A percentile compares a stretch with the other conserved stretches of the same genome.
phyloP scores from a whole-genome alignment of 257 asterid species.

The Fraxinus anomala region DNA sequence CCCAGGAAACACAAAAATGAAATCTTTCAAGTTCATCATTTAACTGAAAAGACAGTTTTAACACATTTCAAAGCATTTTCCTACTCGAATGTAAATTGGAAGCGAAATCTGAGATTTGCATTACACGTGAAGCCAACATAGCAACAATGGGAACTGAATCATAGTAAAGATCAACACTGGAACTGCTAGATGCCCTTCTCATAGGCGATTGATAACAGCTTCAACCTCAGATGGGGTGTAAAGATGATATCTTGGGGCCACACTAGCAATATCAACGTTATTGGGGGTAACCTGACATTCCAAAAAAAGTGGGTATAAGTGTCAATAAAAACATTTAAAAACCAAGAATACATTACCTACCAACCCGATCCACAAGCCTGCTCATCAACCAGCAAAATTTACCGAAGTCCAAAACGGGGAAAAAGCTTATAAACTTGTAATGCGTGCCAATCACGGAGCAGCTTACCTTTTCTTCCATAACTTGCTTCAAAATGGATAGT shows the following conservation, averaged over 20 bases:
- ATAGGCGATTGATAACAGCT: slow-evolving; percentile 73
- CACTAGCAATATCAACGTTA: slow-evolving; percentile 90
- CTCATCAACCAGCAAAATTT: background rate
- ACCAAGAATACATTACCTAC: background rate
- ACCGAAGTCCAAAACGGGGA: background rate
- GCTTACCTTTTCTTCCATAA: slow-evolving; percentile 87
- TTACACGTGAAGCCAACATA: slow-evolving; percentile 17
- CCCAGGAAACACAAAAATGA: no score
- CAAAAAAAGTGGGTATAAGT: background rate
- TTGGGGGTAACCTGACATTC: slow-evolving; percentile 78
- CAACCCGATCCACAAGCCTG: background rate
- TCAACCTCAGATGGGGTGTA: slow-evolving; percentile 85
- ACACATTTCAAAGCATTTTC: slow-evolving; percentile 16
- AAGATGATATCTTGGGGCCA: slow-evolving; percentile 80
- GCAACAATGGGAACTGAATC: background rate
- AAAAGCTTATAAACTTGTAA: background rate
- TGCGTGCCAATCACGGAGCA: background rate
- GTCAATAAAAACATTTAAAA: background rate
- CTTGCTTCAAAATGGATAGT: slow-evolving; percentile 85
- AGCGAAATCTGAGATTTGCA: slow-evolving; percentile 7
- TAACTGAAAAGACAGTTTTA: slow-evolving; percentile 1
- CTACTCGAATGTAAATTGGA: background rate
- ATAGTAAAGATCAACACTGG: background rate
- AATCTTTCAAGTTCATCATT: background rate
- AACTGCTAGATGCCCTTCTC: slow-evolving; percentile 25